phyloP scores from a whole-genome alignment of 768 basidiomycete genomes.

The Collybia nuda region DNA sequence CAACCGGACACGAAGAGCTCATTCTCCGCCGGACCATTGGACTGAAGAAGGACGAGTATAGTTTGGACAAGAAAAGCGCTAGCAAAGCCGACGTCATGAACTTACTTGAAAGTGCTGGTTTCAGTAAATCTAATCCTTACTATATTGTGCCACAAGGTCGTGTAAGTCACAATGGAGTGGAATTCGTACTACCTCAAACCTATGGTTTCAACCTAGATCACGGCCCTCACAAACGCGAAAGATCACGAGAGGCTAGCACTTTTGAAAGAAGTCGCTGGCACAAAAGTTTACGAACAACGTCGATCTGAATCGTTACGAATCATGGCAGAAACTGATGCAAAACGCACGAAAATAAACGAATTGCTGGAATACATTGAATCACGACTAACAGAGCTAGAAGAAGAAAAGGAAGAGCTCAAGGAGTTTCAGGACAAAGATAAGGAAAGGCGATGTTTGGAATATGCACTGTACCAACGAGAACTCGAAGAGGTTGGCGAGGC shows the following conservation, averaged over 20 bases:
- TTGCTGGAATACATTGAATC: conserved; percentile 89
- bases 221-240: conserved; percentile 94
- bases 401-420: conserved; percentile 97
- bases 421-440: conserved; percentile 97
- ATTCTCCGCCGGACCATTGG: conserved; percentile 93
- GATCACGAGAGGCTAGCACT: conserved; percentile 91
- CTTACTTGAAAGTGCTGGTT: conserved; percentile 93
- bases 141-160: conserved; percentile 99
- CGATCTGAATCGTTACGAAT: conserved; percentile 91
- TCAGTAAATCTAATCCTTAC: conserved; percentile 97
- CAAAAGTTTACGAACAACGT: conserved; percentile 96
- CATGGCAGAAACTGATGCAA: conserved; percentile 95
- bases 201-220: conserved; percentile 60
- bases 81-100: conserved; percentile 98
- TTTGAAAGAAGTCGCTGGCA: conserved; percentile 98
- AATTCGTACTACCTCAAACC: background rate
- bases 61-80: conserved; percentile 91
- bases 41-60: conserved; percentile 98
- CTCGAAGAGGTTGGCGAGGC: conserved; percentile 85
- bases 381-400: conserved; percentile 87
- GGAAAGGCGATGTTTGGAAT: conserved; percentile 91
- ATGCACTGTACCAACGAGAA: conserved; percentile 90
- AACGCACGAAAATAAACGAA: conserved; percentile 89
- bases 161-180: conserved; percentile 44
- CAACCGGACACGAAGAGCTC: conserved; percentile 85